Evolutionary conservation across 331 rosid genomes (phyloP), one percentile per base, ranked within the genome.

Genomic region (Phaseolus coccineus): DNA sequence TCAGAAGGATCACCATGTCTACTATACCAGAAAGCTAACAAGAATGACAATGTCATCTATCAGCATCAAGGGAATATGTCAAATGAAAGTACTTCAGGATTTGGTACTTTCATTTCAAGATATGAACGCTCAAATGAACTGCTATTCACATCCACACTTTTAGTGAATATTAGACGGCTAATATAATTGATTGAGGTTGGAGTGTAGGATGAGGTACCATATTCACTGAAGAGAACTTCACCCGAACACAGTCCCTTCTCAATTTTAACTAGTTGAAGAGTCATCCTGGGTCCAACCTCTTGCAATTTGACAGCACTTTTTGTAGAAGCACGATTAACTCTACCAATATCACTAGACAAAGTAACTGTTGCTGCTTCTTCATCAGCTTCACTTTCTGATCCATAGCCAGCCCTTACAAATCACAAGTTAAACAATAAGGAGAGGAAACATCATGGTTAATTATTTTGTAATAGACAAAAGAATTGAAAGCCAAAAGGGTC

Each of bases 271-370:
- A 96, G 94, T 85, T 93, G 89, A 81, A 96, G 98, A 39, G 93
- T 90, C 98, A 96, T 85, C 80, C 99, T 91, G 8, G 99, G 98
- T 78, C 98, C 99, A 40, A 95, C 62, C 89, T 95, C 99, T 89
- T 95, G 99, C 77, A 95, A 97, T 88, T 90, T 95, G 69, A 96
- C 94, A 51, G 99, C 98, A 89, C 98, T 96, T 89, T 91, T 96
- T 0, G 90, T 75, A 13, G 97, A 88, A 74, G 97, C 94, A 46
- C 87, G 91, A 73, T 96, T 93, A 37, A 91, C 89, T 80, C 99
- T 85, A 56, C 98, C 94, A 22, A 96, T 85, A 82, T 93, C 87
- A 79, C 85, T 87, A 46, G 93, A 70, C 84, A 96, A 71, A 39
- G 98, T 91, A 51, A 96, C 93, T 2, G 90, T 89, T n/a, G 96